phyloP scores from a whole-genome alignment of 768 basidiomycete species.

The Strobilomyces dryophilus region DNA sequence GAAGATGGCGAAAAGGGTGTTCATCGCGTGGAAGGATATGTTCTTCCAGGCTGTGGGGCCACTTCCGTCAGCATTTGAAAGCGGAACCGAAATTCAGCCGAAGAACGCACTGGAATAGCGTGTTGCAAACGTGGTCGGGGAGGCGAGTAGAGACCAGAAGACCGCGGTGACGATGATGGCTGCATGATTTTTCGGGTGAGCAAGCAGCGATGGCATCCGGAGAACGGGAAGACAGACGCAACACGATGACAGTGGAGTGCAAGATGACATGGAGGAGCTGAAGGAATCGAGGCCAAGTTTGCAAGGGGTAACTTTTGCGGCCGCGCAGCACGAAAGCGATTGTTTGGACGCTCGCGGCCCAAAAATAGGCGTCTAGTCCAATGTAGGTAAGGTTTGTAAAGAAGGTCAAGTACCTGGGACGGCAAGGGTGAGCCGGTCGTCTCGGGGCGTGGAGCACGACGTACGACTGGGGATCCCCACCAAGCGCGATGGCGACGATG shows the following conservation, averaged over 20 bases:
- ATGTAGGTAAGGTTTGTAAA: slow-evolving; percentile 63
- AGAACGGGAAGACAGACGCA: slow-evolving; percentile 42
- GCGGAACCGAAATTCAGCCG: neutral
- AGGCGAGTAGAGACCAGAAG: slow-evolving; percentile 55
- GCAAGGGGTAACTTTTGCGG: slow-evolving; percentile 47
- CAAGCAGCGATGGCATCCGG: neutral
- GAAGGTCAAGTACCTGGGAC: slow-evolving; percentile 53
- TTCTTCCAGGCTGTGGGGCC: slow-evolving; percentile 50
- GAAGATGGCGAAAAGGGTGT: slow-evolving; percentile 50
- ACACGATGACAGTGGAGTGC: slow-evolving; percentile 46
- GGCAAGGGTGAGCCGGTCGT: neutral
- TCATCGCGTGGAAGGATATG: slow-evolving; percentile 59
- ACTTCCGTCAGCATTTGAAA: neutral
- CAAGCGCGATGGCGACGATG: slow-evolving; percentile 32
- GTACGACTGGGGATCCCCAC: slow-evolving; percentile 27
- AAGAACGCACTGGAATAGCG: slow-evolving; percentile 35
- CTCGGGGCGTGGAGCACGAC: slow-evolving; percentile 20
- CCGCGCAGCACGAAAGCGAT: slow-evolving; percentile 36
- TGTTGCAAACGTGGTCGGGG: slow-evolving; percentile 38
- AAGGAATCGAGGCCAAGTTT: slow-evolving; percentile 51
- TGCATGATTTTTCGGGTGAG: slow-evolving; percentile 19
- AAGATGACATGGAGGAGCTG: slow-evolving; percentile 57
- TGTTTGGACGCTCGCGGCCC: slow-evolving; percentile 53
- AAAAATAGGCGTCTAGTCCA: slow-evolving; percentile 60
- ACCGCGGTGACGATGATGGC: slow-evolving; percentile 63